phyloP scores from a whole-genome alignment of 176 grass and related monocot genomes.

The Poa annua region DNA sequence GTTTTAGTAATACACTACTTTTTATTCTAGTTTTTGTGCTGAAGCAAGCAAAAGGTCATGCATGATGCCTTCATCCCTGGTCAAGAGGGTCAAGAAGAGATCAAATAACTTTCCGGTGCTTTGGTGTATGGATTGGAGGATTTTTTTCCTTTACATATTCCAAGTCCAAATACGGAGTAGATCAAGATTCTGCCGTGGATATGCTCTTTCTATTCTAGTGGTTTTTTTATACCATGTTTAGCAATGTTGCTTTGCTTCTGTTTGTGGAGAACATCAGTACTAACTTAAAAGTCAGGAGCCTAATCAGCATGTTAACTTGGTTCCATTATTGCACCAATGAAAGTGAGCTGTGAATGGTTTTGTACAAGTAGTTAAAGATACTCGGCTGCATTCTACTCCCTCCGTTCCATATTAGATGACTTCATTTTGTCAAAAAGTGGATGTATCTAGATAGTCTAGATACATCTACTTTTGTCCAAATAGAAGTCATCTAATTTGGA shows the following conservation, averaged over 20 bases:
- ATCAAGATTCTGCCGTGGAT: conserved; percentile 37
- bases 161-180: neutral
- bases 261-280: conserved; percentile 34
- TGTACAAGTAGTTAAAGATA: neutral
- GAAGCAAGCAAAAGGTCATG: conserved; percentile 11
- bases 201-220: conserved; percentile 40
- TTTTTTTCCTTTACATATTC: neutral
- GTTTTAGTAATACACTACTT: neutral
- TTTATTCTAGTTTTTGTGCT: neutral
- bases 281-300: conserved; percentile 35
- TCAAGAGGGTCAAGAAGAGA: neutral
- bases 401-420: too few relatives aligned
- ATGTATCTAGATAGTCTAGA: too few relatives aligned
- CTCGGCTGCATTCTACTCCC: neutral
- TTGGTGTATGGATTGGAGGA: conserved; percentile 37
- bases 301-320: conserved; percentile 8
- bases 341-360: conserved; percentile 33
- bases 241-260: conserved; percentile 25
- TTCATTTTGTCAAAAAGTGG: too few relatives aligned
- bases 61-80: neutral
- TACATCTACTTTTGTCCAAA: too few relatives aligned
- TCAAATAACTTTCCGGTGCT: neutral
- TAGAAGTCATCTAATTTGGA: too few relatives aligned
- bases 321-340: conserved; percentile 42
- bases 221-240: neutral